phyloP scores from a whole-genome alignment of 2,329 filamentous ascomycete species.

The Orbilia blumenaviensis region DNA sequence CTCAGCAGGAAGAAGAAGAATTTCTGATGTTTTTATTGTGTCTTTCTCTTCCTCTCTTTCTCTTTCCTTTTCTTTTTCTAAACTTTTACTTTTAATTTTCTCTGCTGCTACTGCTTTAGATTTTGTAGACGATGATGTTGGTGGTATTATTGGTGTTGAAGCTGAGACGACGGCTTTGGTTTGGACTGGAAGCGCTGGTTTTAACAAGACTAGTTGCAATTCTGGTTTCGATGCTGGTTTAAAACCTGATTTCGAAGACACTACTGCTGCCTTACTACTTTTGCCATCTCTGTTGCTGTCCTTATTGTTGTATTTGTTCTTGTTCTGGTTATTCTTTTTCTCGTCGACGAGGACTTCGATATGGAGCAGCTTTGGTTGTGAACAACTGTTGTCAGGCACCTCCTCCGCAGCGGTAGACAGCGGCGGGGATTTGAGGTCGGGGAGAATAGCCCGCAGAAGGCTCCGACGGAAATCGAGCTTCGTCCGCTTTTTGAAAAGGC shows the following conservation, averaged over 20 bases:
- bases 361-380: neutral
- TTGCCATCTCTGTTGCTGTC: too few relatives aligned
- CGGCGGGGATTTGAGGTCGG: conserved; percentile 12
- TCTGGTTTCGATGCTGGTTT: too few relatives aligned
- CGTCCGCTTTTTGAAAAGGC: conserved; percentile 41
- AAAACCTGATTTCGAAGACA: too few relatives aligned
- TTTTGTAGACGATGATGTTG: neutral
- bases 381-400: neutral
- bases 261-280: neutral
- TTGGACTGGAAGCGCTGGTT: too few relatives aligned
- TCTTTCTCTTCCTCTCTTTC: neutral
- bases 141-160: too few relatives aligned
- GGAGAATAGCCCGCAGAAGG: conserved; percentile 22
- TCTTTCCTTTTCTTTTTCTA: too few relatives aligned
- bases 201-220: too few relatives aligned
- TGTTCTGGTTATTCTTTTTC: neutral
- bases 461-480: conserved; percentile 30
- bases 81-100: too few relatives aligned
- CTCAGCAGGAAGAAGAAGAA: conserved; percentile 42
- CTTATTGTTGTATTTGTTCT: neutral
- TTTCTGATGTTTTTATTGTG: neutral
- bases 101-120: neutral
- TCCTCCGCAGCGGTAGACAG: neutral
- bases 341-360: neutral
- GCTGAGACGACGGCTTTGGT: too few relatives aligned